Conservation (phyloP, 768 basidiomycete species). For the Clitopilus hobsonii region DNA sequence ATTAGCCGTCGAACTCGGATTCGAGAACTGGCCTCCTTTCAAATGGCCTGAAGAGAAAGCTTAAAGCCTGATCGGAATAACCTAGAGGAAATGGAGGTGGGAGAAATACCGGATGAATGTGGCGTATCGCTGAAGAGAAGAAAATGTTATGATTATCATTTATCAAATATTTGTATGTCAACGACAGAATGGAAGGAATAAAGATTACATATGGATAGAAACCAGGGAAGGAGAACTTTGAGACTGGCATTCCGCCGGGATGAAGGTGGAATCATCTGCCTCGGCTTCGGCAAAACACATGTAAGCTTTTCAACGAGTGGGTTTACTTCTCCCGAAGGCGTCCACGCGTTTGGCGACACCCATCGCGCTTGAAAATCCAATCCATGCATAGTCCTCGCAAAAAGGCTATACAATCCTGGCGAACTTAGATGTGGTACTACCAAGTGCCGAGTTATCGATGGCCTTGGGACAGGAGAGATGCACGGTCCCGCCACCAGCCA, state of each 20-base stretch:
- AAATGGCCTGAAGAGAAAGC: background rate
- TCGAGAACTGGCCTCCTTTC: conserved; percentile 53
- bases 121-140: too few species aligned
- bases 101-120: background rate
- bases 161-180: too few species aligned
- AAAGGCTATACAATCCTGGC: background rate
- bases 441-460: background rate
- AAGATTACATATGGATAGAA: too few species aligned
- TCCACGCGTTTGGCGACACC: background rate
- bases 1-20: conserved; percentile 63
- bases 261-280: too few species aligned
- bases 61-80: background rate
- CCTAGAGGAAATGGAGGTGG: background rate
- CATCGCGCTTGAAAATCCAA: too few species aligned
- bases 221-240: too few species aligned
- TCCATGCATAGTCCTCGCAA: background rate
- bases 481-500: background rate
- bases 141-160: too few species aligned
- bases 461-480: too few species aligned
- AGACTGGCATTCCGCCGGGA: too few species aligned
- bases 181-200: too few species aligned
- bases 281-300: background rate
- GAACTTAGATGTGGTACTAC: background rate
- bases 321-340: too few species aligned
- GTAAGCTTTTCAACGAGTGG: too few species aligned